These are phyloP conservation scores for Jaltomata sinuosa DNA, from an alignment of 257 asterid genomes.

Conservation along the genomic window DNA sequence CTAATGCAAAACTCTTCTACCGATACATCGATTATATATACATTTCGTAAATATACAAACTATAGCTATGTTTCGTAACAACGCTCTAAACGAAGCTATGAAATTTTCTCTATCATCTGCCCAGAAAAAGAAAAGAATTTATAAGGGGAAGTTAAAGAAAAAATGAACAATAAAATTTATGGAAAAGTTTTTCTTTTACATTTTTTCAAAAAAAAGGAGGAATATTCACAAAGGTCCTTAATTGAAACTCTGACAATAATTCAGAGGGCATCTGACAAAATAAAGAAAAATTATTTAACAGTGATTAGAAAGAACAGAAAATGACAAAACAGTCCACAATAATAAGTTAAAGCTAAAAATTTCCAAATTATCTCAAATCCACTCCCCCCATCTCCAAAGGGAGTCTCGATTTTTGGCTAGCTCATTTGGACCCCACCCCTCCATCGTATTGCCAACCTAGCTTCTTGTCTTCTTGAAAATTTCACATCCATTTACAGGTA, in stretches of 20 bases:
- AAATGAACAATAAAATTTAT: not conserved
- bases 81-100: not conserved
- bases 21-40: not conserved
- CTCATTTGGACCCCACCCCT: not conserved
- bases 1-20: no score
- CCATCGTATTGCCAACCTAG: not conserved
- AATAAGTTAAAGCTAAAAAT: not conserved
- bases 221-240: not conserved
- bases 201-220: not conserved
- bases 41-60: not conserved
- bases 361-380: not conserved
- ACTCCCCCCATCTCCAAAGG: not conserved
- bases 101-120: not conserved
- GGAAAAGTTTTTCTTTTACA: not conserved
- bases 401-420: not conserved
- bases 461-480: not conserved
- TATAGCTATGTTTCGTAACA: not conserved
- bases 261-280: not conserved
- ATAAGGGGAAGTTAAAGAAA: not conserved
- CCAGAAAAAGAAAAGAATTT: not conserved
- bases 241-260: not conserved
- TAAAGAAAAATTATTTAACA: not conserved
- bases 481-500: not conserved
- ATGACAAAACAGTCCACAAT: not conserved
- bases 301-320: not conserved